Base-by-base conservation (phyloP, 2,329 filamentous ascomycete species). In the Ophiocordyceps camponoti-rufipedis region DNA sequence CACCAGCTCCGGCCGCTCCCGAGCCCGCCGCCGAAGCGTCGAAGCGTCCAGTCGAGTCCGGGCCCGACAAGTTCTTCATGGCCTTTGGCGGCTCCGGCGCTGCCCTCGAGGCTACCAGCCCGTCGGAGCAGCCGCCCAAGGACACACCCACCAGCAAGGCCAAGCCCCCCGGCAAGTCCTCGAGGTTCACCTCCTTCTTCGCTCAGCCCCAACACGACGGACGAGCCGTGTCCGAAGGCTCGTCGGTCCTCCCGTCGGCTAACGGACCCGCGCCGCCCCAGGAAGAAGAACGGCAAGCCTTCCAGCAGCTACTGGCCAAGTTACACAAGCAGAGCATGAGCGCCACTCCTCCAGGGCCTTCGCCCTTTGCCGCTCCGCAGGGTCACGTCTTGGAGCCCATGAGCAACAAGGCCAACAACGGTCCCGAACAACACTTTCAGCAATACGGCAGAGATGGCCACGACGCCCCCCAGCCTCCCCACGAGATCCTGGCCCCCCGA, bases 181-280 rank as follows among this genome's bases (percentile, higher is more conserved):
- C 88, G 12, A 74, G 86, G 46, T 95, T 95, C 58, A 87, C 86
- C 44, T 85, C 82, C 3, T 83, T 95, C 54, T 85, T 88, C 58
- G 53, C 57, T 11, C 60, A 62, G 18, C 50, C 59, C 4, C 60
- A 66, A n/a, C 70, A 81, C 50, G 75, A 78, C 47, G 60, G 60
- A 16, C 64, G 67, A 46, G 61, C 64, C 23, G 68, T 68, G 49
- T 66, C 67, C 1, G 74, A 78, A 47, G 64, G 68, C 3, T 60
- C 68, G 8, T 60, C 68, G 8, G 65, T 65, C 12, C 64, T 69
- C 13, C 61, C 45, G 46, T 56, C 45, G 43, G 49, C 45, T 46
- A 53, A 47, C 42, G 49, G 42, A 40, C 43, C 46, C 5, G 39
- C 19, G n/a, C 35, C 35, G 5, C 33, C 35, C 9, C 35, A 14